Evolutionary conservation across 768 basidiomycete species (phyloP).

Genomic region (Tylopilus subfusipes): DNA sequence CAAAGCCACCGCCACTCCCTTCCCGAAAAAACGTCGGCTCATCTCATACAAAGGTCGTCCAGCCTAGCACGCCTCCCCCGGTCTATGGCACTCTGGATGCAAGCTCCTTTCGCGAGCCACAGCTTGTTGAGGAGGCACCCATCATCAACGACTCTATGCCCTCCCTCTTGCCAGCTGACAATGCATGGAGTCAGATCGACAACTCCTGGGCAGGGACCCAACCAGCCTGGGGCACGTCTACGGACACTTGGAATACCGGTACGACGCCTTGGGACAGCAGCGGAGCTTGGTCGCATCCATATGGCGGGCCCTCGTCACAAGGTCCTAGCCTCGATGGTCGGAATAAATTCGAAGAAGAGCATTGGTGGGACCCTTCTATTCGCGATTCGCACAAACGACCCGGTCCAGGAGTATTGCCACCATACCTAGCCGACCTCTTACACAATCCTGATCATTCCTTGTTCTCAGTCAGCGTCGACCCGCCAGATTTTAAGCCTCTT

Average conservation of each 20-base stretch:
- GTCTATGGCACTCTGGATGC: conserved; percentile 20
- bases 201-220: conserved; percentile 14
- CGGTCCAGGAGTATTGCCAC: conserved; percentile 67
- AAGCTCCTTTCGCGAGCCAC: conserved; percentile 50
- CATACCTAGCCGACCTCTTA: conserved; percentile 60
- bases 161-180: conserved; percentile 36
- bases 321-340: conserved; percentile 57
- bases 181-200: conserved; percentile 17
- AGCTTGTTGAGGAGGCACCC: conserved; percentile 46
- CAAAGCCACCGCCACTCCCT: conserved; percentile 37
- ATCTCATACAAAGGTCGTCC: conserved; percentile 34
- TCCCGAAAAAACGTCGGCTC: conserved; percentile 35
- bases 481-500: conserved; percentile 31
- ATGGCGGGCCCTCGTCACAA: conserved; percentile 21
- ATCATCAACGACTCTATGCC: conserved; percentile 36
- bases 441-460: conserved; percentile 73
- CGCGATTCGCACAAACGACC: conserved; percentile 51
- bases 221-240: conserved; percentile 10
- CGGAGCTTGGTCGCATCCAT: conserved; percentile 23
- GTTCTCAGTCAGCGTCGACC: conserved; percentile 51
- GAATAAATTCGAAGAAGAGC: conserved; percentile 53
- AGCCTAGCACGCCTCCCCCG: conserved; percentile 28
- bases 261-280: conserved; percentile 25
- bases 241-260: conserved; percentile 21
- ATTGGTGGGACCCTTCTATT: conserved; percentile 64